These are phyloP conservation scores for Ilyonectria sp. DNA, from an alignment of 2,329 filamentous ascomycete genomes.

Conservation along the genomic window DNA sequence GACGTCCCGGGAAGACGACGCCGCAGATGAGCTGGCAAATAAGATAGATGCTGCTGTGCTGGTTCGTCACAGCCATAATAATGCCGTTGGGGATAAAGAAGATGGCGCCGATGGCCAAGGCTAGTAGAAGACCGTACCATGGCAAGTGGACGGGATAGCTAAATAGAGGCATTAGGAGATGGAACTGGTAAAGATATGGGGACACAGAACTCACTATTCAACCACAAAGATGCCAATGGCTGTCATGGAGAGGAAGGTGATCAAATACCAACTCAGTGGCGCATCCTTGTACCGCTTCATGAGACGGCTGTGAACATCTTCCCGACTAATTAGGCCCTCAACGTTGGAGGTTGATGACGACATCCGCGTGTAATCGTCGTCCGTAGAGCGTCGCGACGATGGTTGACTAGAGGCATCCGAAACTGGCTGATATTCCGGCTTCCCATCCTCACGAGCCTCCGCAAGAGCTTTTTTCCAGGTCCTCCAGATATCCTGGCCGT, in stretches of 20 bases:
- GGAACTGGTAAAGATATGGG: background rate
- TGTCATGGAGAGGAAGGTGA: slow-evolving; percentile 82
- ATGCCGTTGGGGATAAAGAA: slow-evolving; percentile 94
- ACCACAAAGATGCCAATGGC: slow-evolving; percentile 87
- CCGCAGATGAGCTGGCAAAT: slow-evolving; percentile 91
- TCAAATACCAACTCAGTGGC: slow-evolving; percentile 84
- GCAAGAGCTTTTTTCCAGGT: slow-evolving; percentile 81
- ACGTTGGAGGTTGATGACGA: slow-evolving; percentile 58
- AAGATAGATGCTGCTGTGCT: slow-evolving; percentile 88
- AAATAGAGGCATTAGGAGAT: slow-evolving; percentile 35
- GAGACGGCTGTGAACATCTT: slow-evolving; percentile 87
- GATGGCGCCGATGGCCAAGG: slow-evolving; percentile 82
- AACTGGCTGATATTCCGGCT: slow-evolving; percentile 69
- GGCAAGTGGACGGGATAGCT: slow-evolving; percentile 86
- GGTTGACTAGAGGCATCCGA: slow-evolving; percentile 46
- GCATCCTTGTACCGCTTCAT: slow-evolving; percentile 89
- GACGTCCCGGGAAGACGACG: slow-evolving; percentile 84
- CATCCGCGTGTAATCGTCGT: slow-evolving; percentile 39
- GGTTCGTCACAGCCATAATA: slow-evolving; percentile 93
- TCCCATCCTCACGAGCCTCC: slow-evolving; percentile 70
- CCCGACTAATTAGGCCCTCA: slow-evolving; percentile 75
- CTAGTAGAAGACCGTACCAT: slow-evolving; percentile 88
- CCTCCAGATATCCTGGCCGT: slow-evolving; percentile 84
- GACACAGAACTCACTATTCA: slow-evolving; percentile 75
- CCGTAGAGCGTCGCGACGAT: slow-evolving; percentile 36